Evolutionary conservation across 2,329 filamentous ascomycete genomes (phyloP), one percentile per base, ranked within the genome.

Genomic region (Waltergamsia citrina): DNA sequence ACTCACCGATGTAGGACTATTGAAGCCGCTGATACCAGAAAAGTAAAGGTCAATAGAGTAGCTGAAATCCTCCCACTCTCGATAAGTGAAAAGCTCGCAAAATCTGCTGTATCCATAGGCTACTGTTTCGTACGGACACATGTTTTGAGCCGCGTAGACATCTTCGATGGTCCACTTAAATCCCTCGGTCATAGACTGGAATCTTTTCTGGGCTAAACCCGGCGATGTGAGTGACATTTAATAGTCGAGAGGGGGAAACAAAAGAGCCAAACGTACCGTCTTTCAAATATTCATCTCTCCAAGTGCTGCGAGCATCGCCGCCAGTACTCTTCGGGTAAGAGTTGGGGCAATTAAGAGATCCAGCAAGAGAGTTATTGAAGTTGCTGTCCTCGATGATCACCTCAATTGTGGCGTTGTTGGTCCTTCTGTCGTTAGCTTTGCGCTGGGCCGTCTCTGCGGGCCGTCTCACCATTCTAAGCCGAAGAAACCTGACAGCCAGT

Each of bases 91-190:
- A 4, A 88, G 65, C 17, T 74, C 62, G 49, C 83, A 88, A 60
- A 84, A 88, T 8, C 66, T 67, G 43, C 78, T 84, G 59, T 77
- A 87, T 16, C 83, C 83, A 38, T 81, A 78, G 2, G 79, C 76
- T n/a, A 85, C 69, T 1, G 80, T 85, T 53, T 88, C 83, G 48
- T 87, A 88, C 0, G 82, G 76, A 45, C 83, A 88, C 50, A 87
- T 65, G 4, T 66, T 77, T 52, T 87, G 82, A 0, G 76, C 76
- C 14, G 78, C 73, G 53, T 79, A 82, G 1, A 71, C 70, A 46
- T 83, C 78, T 4, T 64, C 54, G 4, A 72, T 48, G 2, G 72
- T 79, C 76, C 81, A 85, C 35, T 80, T 70, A 48, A 77, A 68
- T 15, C 63, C 65, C 2, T 67, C 53, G 1, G 77, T 62, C 54